Evolutionary conservation across 495 filamentous ascomycete species (phyloP).

Genomic region (Neurospora sp.): DNA sequence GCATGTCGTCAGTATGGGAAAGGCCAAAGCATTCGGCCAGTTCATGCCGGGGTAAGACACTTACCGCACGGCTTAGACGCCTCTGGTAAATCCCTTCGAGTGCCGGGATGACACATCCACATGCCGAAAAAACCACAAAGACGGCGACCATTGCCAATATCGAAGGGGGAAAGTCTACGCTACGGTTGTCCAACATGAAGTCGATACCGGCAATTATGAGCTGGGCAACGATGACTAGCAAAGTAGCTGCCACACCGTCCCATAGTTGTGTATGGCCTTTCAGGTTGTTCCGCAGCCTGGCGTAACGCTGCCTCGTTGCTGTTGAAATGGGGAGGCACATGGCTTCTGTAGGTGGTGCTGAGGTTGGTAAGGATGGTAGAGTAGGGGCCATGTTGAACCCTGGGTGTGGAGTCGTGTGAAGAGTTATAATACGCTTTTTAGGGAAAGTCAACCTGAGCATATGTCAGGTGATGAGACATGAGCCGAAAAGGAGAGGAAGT

Average conservation of each 20-base stretch:
- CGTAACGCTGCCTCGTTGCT: not conserved
- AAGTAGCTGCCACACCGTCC: conserved; percentile 12
- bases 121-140: conserved; percentile 6
- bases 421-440: not conserved
- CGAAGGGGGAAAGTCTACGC: conserved; percentile 19
- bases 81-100: conserved; percentile 23
- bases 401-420: not conserved
- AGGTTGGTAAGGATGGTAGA: not conserved
- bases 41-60: not conserved
- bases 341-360: not conserved
- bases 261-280: not conserved
- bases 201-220: conserved; percentile 19
- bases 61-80: conserved; percentile 25
- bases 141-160: conserved; percentile 23
- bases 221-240: conserved; percentile 15
- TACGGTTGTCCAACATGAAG: conserved; percentile 3
- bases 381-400: conserved; percentile 2
- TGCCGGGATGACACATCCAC: conserved; percentile 3
- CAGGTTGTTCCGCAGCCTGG: not conserved
- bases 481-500: conserved; percentile 1
- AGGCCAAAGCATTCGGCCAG: not conserved
- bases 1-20: not conserved
- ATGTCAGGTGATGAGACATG: conserved; percentile 24
- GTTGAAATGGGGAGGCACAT: not conserved
- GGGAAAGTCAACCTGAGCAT: not conserved